These are phyloP conservation scores for Cyathus olla DNA, from an alignment of 1,284 basidiomycete genomes.

Conservation along the genomic window DNA sequence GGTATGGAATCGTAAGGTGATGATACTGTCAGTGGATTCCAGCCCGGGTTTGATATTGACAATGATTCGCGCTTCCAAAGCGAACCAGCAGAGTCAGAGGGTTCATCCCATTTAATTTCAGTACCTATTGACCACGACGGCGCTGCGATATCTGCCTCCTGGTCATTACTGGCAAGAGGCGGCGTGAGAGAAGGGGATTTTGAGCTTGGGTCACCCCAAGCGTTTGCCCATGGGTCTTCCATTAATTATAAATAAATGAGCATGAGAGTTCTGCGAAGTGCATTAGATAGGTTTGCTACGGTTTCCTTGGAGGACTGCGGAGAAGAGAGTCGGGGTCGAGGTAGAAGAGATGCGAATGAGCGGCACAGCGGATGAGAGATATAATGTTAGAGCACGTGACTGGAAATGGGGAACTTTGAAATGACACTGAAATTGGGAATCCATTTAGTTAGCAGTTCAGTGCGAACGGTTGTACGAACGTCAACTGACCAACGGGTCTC, in stretches of 20 bases:
- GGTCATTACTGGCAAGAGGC: constrained; percentile 33
- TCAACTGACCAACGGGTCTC: no score
- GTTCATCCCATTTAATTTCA: constrained; percentile 59
- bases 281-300: background rate
- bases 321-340: background rate
- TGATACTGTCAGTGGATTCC: constrained; percentile 30
- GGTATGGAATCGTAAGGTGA: constrained; percentile 53
- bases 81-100: constrained; percentile 46
- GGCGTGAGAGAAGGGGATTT: constrained; percentile 31
- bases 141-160: constrained; percentile 61
- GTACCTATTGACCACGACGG: constrained; percentile 64
- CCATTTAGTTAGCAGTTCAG: no score
- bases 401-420: no score
- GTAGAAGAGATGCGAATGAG: no score
- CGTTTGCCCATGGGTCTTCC: constrained; percentile 79
- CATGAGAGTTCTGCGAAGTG: background rate
- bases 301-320: background rate
- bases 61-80: constrained; percentile 41
- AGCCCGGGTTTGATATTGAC: constrained; percentile 17
- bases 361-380: no score
- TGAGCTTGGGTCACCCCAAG: constrained; percentile 62
- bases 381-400: no score
- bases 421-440: no score
- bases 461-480: no score
- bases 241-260: background rate